Conservation (phyloP, 371 early-diverging fungal genomes). For the Mortierella sp. region DNA sequence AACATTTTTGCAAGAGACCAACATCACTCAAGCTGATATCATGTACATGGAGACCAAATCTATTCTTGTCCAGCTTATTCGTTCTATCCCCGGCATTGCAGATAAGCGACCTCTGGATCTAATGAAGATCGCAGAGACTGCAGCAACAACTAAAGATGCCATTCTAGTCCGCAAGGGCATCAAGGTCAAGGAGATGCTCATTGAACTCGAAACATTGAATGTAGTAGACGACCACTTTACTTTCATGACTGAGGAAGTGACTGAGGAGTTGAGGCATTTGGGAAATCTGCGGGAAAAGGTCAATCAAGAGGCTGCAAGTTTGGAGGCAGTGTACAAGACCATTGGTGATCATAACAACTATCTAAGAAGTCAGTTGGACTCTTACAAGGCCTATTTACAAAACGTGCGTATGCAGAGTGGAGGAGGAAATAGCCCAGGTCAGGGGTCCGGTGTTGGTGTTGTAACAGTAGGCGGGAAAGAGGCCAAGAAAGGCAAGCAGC, state of each 20-base stretch:
- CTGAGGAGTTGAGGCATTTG: conserved; percentile 87
- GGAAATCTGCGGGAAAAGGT: conserved; percentile 92
- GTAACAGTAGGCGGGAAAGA: conserved; percentile 64
- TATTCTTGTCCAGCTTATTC: conserved; percentile 92
- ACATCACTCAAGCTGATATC: conserved; percentile 91
- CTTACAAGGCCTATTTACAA: conserved; percentile 94
- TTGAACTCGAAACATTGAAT: conserved; percentile 83
- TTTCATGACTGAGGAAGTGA: conserved; percentile 90
- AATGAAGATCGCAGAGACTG: conserved; percentile 84
- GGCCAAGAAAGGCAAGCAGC: conserved; percentile 61
- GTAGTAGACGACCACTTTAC: conserved; percentile 88
- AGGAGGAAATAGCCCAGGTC: conserved; percentile 61
- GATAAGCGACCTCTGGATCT: conserved; percentile 68
- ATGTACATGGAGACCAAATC: conserved; percentile 96
- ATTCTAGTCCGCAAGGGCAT: conserved; percentile 90
- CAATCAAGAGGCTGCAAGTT: conserved; percentile 78
- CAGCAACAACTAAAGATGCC: conserved; percentile 89
- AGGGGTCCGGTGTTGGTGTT: conserved; percentile 55
- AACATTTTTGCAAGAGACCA: conserved; percentile 82
- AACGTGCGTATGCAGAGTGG: conserved; percentile 92
- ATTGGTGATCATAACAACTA: conserved; percentile 96
- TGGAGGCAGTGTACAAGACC: conserved; percentile 90
- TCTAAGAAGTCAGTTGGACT: conserved; percentile 88
- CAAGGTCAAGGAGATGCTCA: conserved; percentile 93
- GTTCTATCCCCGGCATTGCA: conserved; percentile 79